These are phyloP conservation scores for Populus euphratica DNA, from an alignment of 345 rosid species.

Conservation along the genomic window DNA sequence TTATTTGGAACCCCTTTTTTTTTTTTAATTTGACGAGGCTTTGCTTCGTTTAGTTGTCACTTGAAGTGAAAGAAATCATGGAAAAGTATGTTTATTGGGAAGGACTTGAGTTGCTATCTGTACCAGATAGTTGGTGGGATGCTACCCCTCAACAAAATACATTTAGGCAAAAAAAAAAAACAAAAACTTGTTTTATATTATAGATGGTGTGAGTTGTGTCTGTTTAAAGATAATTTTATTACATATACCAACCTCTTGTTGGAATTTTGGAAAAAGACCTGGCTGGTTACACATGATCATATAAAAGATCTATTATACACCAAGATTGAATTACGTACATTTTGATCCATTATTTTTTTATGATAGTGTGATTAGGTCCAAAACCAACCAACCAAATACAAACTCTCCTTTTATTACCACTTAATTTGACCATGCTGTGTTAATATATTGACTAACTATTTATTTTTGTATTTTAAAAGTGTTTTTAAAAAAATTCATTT, in stretches of 20 bases:
- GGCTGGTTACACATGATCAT: too few species aligned
- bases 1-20: not conserved
- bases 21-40: not conserved
- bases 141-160: slow-evolving; percentile 43
- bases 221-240: not conserved
- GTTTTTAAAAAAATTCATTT: too few species aligned
- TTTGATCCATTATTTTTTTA: too few species aligned
- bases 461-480: too few species aligned
- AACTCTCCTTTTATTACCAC: too few species aligned
- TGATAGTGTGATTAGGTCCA: too few species aligned
- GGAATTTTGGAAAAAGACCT: not conserved
- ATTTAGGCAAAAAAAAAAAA: slow-evolving; percentile 8
- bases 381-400: too few species aligned
- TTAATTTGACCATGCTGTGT: too few species aligned
- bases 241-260: not conserved
- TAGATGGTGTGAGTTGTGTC: not conserved
- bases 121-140: slow-evolving; percentile 56
- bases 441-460: too few species aligned
- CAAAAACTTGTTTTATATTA: not conserved
- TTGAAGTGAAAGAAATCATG: slow-evolving; percentile 37
- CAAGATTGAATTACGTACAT: too few species aligned
- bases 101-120: slow-evolving; percentile 23
- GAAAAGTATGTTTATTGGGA: not conserved
- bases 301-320: too few species aligned
- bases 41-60: slow-evolving; percentile 36